Evolutionary conservation across 352 stramenopile genomes (phyloP).

Genomic region (Phytopythium helicoides): DNA sequence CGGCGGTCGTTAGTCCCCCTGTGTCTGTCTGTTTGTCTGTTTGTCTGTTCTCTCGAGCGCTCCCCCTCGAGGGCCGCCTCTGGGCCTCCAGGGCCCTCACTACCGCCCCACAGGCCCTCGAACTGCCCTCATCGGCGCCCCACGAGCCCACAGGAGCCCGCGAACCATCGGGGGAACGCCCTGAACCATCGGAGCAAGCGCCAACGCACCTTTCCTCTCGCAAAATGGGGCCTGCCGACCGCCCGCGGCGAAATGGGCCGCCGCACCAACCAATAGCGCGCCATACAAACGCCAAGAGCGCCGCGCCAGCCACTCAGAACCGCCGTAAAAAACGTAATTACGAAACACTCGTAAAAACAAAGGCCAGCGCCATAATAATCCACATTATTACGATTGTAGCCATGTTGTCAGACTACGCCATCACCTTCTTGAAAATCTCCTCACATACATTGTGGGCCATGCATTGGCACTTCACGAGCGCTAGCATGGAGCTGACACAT

Average conservation of each 20-base stretch:
- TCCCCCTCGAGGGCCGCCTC: background rate
- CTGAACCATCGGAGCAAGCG: background rate
- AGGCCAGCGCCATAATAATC: too few species aligned
- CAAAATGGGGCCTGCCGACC: conserved; percentile 26
- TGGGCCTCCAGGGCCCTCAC: too few species aligned
- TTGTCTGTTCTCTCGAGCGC: background rate
- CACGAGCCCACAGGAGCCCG: background rate
- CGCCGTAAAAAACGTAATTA: too few species aligned
- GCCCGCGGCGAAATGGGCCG: conserved; percentile 2
- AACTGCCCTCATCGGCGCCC: background rate
- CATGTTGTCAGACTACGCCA: too few species aligned
- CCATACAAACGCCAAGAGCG: conserved; percentile 13
- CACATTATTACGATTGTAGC: too few species aligned
- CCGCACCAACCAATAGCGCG: conserved; percentile 12
- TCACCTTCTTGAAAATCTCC: too few species aligned
- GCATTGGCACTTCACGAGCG: too few species aligned
- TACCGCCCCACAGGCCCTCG: too few species aligned
- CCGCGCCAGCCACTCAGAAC: conserved; percentile 6
- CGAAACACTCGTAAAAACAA: too few species aligned
- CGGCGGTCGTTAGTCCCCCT: conserved; percentile 9
- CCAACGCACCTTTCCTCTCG: conserved; percentile 49
- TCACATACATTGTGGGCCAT: too few species aligned
- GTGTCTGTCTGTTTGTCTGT: conserved; percentile 10
- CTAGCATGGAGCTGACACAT: too few species aligned
- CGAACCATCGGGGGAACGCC: background rate